Evolutionary conservation across 352 stramenopile species (phyloP).

Genomic region (Phytophthora multivora): DNA sequence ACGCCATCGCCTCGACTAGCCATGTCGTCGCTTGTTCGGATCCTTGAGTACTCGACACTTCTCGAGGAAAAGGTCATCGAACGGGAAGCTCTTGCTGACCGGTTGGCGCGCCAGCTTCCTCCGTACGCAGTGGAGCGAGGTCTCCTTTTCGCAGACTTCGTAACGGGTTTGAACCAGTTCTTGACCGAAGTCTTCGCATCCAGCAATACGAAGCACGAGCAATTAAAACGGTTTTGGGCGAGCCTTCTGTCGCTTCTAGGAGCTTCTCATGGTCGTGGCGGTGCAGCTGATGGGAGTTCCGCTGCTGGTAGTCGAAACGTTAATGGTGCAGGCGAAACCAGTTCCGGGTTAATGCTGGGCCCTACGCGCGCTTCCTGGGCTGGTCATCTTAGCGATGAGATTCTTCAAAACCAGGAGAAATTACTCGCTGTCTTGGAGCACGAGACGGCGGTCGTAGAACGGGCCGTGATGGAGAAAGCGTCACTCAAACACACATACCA

Average conservation of each 20-base stretch:
- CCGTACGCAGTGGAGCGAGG: slow-evolving; percentile 52
- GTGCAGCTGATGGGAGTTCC: neutral
- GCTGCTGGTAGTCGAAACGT: neutral
- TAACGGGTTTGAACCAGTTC: slow-evolving; percentile 50
- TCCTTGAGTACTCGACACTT: slow-evolving; percentile 52
- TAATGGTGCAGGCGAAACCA: slow-evolving; percentile 11
- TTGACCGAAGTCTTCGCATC: slow-evolving; percentile 40
- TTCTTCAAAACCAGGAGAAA: slow-evolving; percentile 84
- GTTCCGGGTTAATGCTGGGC: slow-evolving; percentile 18
- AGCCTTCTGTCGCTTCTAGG: slow-evolving; percentile 45
- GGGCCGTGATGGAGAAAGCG: slow-evolving; percentile 81
- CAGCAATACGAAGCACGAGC: slow-evolving; percentile 37
- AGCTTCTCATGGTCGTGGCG: slow-evolving; percentile 14
- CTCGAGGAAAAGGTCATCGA: slow-evolving; percentile 42
- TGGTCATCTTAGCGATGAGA: slow-evolving; percentile 74
- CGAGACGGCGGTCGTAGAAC: slow-evolving; percentile 77
- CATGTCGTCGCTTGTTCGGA: slow-evolving; percentile 48
- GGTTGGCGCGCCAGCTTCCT: slow-evolving; percentile 40
- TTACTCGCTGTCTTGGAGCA: slow-evolving; percentile 77
- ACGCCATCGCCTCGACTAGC: slow-evolving; percentile 33
- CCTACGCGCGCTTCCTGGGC: slow-evolving; percentile 46
- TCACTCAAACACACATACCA: slow-evolving; percentile 74
- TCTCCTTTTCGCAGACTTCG: slow-evolving; percentile 63
- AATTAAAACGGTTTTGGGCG: slow-evolving; percentile 60
- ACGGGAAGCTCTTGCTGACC: slow-evolving; percentile 33